Evolutionary conservation across 169 alveolate genomes (phyloP).

Genomic region (Eimeria mitis): DNA sequence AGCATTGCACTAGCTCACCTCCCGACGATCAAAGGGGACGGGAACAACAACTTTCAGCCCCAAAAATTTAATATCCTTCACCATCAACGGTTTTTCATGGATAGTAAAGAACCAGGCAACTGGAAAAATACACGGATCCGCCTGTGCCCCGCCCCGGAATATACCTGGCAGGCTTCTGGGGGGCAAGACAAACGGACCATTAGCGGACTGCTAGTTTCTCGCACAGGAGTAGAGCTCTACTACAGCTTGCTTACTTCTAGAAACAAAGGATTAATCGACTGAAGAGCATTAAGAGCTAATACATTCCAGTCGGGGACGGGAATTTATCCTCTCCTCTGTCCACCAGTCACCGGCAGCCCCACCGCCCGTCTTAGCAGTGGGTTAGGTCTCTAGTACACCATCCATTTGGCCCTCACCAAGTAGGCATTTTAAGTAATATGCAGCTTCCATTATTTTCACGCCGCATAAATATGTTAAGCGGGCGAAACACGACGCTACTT

Average conservation of each 20-base stretch:
- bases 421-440: neutral
- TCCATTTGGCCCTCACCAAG: neutral
- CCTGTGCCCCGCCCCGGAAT: neutral
- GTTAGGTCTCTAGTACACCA: neutral
- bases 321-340: neutral
- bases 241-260: neutral
- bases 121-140: neutral
- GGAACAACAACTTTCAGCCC: neutral
- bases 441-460: neutral
- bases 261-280: neutral
- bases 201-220: neutral
- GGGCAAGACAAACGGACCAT: conserved; percentile 46
- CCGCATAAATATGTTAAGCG: neutral
- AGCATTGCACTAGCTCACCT: conserved; percentile 23
- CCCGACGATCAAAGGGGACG: neutral
- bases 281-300: neutral
- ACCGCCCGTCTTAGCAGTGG: neutral
- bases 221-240: neutral
- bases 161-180: neutral
- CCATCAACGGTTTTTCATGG: neutral
- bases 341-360: neutral
- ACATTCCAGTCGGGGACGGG: neutral
- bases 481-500: neutral
- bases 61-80: neutral
- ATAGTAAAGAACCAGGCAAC: neutral